Evolutionary conservation across 2,329 filamentous ascomycete genomes (phyloP), one percentile per base, ranked within the genome.

Genomic region (Apiospora malaysiana): DNA sequence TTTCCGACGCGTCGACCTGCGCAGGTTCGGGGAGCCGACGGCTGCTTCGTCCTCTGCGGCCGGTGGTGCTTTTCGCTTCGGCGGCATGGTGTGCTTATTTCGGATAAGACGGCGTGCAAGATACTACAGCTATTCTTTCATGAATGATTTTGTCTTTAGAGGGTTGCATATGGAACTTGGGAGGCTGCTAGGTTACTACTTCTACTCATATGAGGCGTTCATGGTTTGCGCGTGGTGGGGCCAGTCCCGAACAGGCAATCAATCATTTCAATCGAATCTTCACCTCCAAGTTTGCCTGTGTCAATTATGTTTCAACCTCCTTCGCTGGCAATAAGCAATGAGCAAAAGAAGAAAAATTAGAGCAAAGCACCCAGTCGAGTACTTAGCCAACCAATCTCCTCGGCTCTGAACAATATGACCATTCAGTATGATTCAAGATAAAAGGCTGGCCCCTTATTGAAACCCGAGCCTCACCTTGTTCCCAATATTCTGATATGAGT

Each of bases 1-100:
- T 56, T 73, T 76, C 40, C 70, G 74, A 74, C 75, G 75, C 71
- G 74, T 74, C 71, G 75, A 76, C 65, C 75, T 72, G 47, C 75
- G 72, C 51, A 75, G 68, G n/a, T 40, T 51, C 7, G 67, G 23
- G 12, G 25, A 56, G 5, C 32, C 25, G 10, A 25, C 27, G 12
- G 45, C 23, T 32, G 16, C 43, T 25, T 68, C 67, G 46, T 43
- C 67, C 45, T 70, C 72, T 42, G 73, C 73, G 47, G 72, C 45
- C 16, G 73, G 69, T 25, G 27, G 70, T 45, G 73, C 73, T 71
- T 77, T 77, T 66, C 75, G 74, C 59, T 77, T 77, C 2, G 68
- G 69, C 74, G 76, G 75, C 67, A 68, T 67, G 66, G 32, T n/a
- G 32, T 16, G 12, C 2, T 16, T 45, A 12, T 45, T 4, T 45